Base-by-base conservation (phyloP, 371 early-diverging fungal genomes). In the Mortierella sp. region DNA sequence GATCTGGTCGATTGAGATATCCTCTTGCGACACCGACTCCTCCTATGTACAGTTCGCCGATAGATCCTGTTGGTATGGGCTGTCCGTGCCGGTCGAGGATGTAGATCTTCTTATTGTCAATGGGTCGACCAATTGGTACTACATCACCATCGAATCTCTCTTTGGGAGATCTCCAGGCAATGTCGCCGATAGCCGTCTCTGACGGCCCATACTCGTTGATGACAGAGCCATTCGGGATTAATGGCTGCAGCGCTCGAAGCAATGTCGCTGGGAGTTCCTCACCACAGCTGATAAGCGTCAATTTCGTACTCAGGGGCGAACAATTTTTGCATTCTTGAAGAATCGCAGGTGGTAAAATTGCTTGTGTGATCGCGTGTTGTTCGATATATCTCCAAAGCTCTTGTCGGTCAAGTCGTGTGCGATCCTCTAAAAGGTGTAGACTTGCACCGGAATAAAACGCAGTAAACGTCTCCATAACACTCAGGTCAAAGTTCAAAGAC, bases 201-300 rank as follows among this genome's bases (percentile, higher is more conserved):
- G 74, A 74, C 9, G 81, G 81, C 13, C 81, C 81, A 61, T 78
- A 81, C 4, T 13, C 41, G 28, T 60, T 60, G 52, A 61, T n/a
- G 12, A 81, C 14, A 3, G 16, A 16, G 6, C 42, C 24, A 23
- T 19, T 13, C 2, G 47, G 24, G 4, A 24, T 23, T 4, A 26
- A 24, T 18, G 42, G 10, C 16, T 18, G 42, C 18, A 42, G 10
- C 42, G 3, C 6, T 18, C 42, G 42, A 42, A 42, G 42, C 3
- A 42, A 16, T 6, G 42, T 12, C 16, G 42, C 3, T 10, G 42
- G 42, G n/a, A 58, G 48, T 14, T 47, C 59, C 28, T 39, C 59
- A 18, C 59, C 59, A 19, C 59, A n/a, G 1, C 27, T 14, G 27
- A 49, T 13, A 3, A 47, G 30, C n/a, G 41, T 59, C 59, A 59